Evolutionary conservation across 2,329 filamentous ascomycete species (phyloP), one percentile per base, ranked within the genome.

Genomic region (Stagonosporopsis rhizophila): DNA sequence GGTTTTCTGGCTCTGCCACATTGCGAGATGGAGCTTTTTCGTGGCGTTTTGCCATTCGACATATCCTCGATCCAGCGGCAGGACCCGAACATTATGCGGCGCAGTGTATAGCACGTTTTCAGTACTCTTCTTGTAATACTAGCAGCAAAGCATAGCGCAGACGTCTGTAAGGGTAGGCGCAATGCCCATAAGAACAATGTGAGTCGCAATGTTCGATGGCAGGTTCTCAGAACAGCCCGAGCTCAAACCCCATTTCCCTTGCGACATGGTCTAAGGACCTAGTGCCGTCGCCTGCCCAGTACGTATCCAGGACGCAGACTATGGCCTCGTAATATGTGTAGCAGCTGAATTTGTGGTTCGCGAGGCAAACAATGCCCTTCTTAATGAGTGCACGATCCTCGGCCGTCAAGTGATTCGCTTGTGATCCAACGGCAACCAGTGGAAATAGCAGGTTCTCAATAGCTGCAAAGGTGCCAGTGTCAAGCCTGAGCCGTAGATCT

Each of bases 251-350:
- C 39, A 51, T 34, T 2, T 59, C 46, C 40, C 30, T 42, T 2
- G 51, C 19, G 17, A 59, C 17, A 1, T 28, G 19, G 14, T 55
- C 44, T 7, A 59, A 20, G 2, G 46, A 47, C n/a, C 22, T 51
- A 23, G 8, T 17, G 2, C 30, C 51, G 19, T 47, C 41, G 11
- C 42, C 27, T 6, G 45, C 46, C 41, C 51, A 58, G 1, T 38
- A 27, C 4, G 11, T 28, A 3, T 55, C 32, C n/a, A 55, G 14
- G 0, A 44, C 41, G 6, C 19, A 14, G 7, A 51, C 25, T 4
- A 51, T 27, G 11, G 45, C 35, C 12, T 39, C 17, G n/a, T 58
- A 55, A 17, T 55, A 58, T 14, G 46, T 38, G 25, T 50, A 44
- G 32, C 25, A 19, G n/a, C 30, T 40, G 1, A 46, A 23, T 3